Evolutionary conservation across 2,329 filamentous ascomycete genomes (phyloP), one percentile per base, ranked within the genome.

Genomic region (Colletotrichum sp.): DNA sequence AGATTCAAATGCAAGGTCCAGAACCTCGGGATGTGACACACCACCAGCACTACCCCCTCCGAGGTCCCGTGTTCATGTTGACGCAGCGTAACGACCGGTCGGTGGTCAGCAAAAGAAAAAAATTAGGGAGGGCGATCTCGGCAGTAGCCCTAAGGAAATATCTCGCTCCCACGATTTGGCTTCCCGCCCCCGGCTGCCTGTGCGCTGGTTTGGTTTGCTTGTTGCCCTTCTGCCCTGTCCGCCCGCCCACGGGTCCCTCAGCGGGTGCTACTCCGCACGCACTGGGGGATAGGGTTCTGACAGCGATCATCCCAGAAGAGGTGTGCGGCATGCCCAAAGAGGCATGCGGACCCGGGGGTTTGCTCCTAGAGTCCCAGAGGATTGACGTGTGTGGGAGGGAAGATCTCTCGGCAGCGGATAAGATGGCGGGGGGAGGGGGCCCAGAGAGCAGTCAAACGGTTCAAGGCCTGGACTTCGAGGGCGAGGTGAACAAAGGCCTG

Each of bases 281-380:
- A 22, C 43, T 48, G 67, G 67, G 13, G 25, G 55, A 72, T 73
- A 75, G 64, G 73, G 69, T 73, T 71, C 70, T 68, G 73, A 75
- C 73, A 75, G 56, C 73, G 56, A 75, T 73, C 12, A 75, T 75
- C 69, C 69, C 64, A 8, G 73, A 16, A 75, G 32, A 68, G 43
- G 34, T 52, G 34, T 71, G 62, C 43, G 62, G 64, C 64, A 39
- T 39, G 55, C 73, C 70, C 18, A 56, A 58, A 67, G 32, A 72
- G 73, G 73, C 73, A 75, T 75, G 69, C 69, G 56, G 69, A 73
- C 69, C 69, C 73, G 69, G 73, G 62, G 61, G 61, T 16, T 34
- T 39, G 13, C 18, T 43, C 5, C 18, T 12, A 48, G 39, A 48
- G 39, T 48, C 34, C 55, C 22, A 58, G 55, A 56, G 56, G 70